Evolutionary conservation across 2,329 filamentous ascomycete genomes (phyloP).

Genomic region (Xenosphaeropsis pyriputrescens): DNA sequence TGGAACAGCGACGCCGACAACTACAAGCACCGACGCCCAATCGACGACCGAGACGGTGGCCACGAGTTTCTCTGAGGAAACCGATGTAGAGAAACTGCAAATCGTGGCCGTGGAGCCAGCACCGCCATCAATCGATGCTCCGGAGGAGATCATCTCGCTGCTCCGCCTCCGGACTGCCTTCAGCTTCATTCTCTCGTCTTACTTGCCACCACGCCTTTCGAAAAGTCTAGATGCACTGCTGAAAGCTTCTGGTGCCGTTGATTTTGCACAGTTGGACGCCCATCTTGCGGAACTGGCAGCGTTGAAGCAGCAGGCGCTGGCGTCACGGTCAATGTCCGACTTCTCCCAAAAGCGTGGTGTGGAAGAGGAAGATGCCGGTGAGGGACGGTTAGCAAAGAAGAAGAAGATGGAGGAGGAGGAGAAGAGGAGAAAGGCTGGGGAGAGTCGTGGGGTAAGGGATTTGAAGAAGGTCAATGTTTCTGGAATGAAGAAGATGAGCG

Average conservation of each 20-base stretch:
- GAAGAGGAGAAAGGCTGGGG: constrained; percentile 60
- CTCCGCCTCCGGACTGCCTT: constrained; percentile 32
- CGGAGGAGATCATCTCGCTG: constrained; percentile 23
- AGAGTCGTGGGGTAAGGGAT: constrained; percentile 64
- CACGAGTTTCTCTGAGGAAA: constrained; percentile 19
- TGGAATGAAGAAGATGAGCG: constrained; percentile 95
- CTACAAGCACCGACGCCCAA: constrained; percentile 17
- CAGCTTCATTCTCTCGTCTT: constrained; percentile 31
- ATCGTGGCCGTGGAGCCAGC: constrained; percentile 3
- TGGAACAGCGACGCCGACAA: constrained; percentile 15
- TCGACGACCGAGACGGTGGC: constrained; percentile 18
- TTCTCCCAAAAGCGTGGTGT: constrained; percentile 53
- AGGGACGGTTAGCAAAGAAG: constrained; percentile 60
- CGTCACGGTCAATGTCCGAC: constrained; percentile 52
- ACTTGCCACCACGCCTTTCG: constrained; percentile 24
- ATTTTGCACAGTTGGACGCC: constrained; percentile 58
- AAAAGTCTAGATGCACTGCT: constrained; percentile 22
- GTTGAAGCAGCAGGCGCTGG: constrained; percentile 56
- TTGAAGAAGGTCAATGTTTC: constrained; percentile 80
- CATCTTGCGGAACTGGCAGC: constrained; percentile 54
- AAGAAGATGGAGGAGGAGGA: constrained; percentile 81
- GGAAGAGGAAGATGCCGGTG: constrained; percentile 47
- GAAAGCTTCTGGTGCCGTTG: constrained; percentile 23
- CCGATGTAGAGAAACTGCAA: neutral
- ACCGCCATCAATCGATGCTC: constrained; percentile 10